Conservation (phyloP, 768 basidiomycete species). For the Trichaptum fuscoviolaceum region DNA sequence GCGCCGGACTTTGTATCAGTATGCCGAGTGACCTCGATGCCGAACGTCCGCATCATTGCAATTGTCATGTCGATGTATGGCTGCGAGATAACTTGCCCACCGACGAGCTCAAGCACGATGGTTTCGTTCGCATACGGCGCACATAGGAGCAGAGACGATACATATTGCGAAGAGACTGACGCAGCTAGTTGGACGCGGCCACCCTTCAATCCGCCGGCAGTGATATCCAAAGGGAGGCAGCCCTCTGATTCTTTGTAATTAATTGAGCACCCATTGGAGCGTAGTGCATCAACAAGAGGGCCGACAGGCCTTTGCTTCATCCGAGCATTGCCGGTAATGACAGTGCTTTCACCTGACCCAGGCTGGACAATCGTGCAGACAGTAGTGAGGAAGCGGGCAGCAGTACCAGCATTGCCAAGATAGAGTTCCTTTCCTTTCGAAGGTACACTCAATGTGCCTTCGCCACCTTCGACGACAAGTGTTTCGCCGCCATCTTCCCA, state of each 20-base stretch:
- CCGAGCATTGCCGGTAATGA: constrained; percentile 94
- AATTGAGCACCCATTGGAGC: constrained; percentile 73
- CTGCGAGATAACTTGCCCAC: constrained; percentile 95
- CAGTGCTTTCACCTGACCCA: constrained; percentile 31
- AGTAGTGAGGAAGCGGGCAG: constrained; percentile 94
- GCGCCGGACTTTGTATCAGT: constrained; percentile 54
- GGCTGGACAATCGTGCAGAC: constrained; percentile 85
- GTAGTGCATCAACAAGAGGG: constrained; percentile 86
- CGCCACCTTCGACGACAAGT: constrained; percentile 84
- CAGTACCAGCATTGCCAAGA: constrained; percentile 96
- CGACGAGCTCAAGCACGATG: constrained; percentile 85
- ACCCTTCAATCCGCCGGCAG: constrained; percentile 77
- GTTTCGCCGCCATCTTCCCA: constrained; percentile 99
- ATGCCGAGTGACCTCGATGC: constrained; percentile 67
- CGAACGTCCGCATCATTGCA: constrained; percentile 95
- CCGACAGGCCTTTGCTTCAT: constrained; percentile 99
- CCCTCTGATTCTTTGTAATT: constrained; percentile 74
- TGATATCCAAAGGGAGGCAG: constrained; percentile 84
- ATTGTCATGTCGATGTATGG: constrained; percentile 99
- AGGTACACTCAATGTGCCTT: constrained; percentile 74
- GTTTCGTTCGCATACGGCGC: constrained; percentile 86
- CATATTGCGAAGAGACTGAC: constrained; percentile 96
- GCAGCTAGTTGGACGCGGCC: constrained; percentile 84
- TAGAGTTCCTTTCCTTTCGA: constrained; percentile 82
- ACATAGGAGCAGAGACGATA: constrained; percentile 93